Conservation (phyloP, 345 rosid species). For the Trapa bicornis region DNA sequence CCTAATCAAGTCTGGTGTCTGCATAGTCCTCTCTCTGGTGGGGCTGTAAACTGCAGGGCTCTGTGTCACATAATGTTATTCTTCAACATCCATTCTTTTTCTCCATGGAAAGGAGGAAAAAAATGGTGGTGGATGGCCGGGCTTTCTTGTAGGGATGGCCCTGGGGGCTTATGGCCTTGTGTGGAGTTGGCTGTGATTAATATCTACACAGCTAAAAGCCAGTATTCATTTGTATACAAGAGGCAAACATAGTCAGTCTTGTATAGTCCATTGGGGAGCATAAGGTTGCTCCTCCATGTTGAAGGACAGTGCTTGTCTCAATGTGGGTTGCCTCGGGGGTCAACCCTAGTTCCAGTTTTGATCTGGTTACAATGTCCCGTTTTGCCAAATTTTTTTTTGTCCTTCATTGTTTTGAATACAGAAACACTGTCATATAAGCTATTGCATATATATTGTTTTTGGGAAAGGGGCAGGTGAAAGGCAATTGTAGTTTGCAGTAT, state of each 20-base stretch:
- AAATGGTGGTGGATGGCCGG: too few relatives aligned
- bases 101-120: too few relatives aligned
- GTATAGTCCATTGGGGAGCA: neutral
- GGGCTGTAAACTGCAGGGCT: constrained; percentile 12
- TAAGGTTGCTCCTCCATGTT: neutral
- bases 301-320: neutral
- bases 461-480: constrained; percentile 18
- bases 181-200: neutral
- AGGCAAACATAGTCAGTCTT: neutral
- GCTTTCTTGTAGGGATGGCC: constrained; percentile 12
- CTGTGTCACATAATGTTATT: neutral
- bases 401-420: constrained; percentile 10
- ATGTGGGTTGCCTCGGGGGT: constrained; percentile 16
- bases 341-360: constrained; percentile 51
- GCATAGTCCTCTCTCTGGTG: constrained; percentile 7
- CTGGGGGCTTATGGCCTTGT: neutral
- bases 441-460: neutral
- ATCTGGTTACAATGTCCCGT: constrained; percentile 13
- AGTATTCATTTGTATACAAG: neutral
- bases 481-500: constrained; percentile 13
- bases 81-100: too few relatives aligned
- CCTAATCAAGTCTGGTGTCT: neutral
- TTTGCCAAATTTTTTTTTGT: constrained; percentile 15
- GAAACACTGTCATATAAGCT: neutral
- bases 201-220: neutral